Conservation (phyloP, 2,329 filamentous ascomycete species). For the Fusarium tuaranense region DNA sequence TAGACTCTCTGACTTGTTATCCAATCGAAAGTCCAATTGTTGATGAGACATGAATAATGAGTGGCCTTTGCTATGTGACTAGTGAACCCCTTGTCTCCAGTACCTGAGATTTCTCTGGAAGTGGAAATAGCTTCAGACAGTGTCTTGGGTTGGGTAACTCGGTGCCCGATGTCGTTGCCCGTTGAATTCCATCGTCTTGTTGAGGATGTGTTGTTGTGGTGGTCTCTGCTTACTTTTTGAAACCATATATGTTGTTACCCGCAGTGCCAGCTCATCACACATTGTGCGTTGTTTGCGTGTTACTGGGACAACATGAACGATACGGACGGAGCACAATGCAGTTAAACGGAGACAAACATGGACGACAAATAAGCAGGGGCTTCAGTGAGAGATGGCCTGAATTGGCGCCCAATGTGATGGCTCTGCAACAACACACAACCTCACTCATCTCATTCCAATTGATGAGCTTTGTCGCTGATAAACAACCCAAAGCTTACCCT, state of each 20-base stretch:
- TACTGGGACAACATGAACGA: constrained; percentile 1
- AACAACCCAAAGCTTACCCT: constrained; percentile 16
- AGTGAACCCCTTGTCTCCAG: neutral
- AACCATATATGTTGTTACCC: neutral
- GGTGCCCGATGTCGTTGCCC: neutral
- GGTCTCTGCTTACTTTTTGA: neutral
- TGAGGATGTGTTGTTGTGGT: neutral
- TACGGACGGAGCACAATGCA: neutral
- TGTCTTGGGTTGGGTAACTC: neutral
- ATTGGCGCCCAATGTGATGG: neutral
- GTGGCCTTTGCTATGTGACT: neutral
- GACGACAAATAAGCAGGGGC: neutral
- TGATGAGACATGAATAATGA: neutral
- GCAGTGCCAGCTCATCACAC: constrained; percentile 3
- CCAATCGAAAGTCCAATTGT: neutral
- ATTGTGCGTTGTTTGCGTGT: neutral
- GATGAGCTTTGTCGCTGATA: neutral
- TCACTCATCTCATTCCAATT: neutral
- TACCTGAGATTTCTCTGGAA: neutral
- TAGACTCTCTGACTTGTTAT: neutral
- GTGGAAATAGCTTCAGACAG: neutral
- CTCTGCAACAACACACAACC: neutral
- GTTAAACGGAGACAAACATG: neutral
- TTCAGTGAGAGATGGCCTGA: neutral
- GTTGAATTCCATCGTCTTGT: neutral